Base-by-base conservation (phyloP, 2,329 filamentous ascomycete species). In the Aspergillus japonicus region DNA sequence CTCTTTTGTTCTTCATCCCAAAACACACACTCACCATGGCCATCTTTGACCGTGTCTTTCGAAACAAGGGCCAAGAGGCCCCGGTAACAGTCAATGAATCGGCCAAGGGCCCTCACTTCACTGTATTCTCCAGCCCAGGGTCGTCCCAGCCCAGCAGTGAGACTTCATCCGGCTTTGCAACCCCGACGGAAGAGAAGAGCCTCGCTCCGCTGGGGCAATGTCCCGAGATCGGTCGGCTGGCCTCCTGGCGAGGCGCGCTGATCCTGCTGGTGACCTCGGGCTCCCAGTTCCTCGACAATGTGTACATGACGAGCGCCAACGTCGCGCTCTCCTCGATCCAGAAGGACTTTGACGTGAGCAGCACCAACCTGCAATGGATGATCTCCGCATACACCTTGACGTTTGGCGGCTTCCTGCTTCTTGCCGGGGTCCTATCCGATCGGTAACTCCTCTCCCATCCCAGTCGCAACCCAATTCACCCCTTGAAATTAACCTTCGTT, bases 251-350 rank as follows among this genome's bases (percentile, higher is more conserved):
- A 47, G 77, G 77, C 1, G 67, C 68, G 6, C 60, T 77, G 60
- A 73, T 79, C 26, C 64, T 79, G 33, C 57, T 77, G 21, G 73
- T 75, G 21, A 79, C 77, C 3, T 78, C 75, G 29, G 77, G 77
- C 49, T 76, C 77, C 6, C 77, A 79, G 51, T 71, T 79, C 42
- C 72, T 79, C 50, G 77, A 79, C 54, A 79, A 79, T 60, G 74
- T 79, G 16, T 79, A 78, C 62, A 79, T 79, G 75, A 77, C 75
- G 1, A 73, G 74, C 29, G 70, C 77, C 19, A 79, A 78, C 49
- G 76, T 78, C 56, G 75, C 75, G 2, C 60, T 79, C 24, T 74
- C 77, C 0, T 75, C 77, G 1, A 77, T 79, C 8, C 76, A 79
- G 50, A 66, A 72, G 21, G 74, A 76, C 35, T 77, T 77, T 23